These are phyloP conservation scores for Bryoglossum gracile DNA, from an alignment of 495 filamentous ascomycete species.

Conservation along the genomic window DNA sequence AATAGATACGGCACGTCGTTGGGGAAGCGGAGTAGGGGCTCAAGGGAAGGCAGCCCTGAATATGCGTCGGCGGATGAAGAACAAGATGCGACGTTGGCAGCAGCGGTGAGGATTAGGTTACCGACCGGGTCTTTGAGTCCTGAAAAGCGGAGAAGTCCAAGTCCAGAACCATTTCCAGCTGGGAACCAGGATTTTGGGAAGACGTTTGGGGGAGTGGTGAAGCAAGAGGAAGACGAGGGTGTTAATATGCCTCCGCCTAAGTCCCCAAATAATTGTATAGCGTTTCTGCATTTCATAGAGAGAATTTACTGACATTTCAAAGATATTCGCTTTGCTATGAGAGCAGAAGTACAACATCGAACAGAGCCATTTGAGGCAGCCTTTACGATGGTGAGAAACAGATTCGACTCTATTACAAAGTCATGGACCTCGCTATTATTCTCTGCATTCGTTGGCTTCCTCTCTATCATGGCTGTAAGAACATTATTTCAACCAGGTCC, in stretches of 20 bases:
- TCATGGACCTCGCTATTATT: constrained; percentile 59
- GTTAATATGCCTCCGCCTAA: constrained; percentile 9
- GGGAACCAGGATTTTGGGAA: constrained; percentile 16
- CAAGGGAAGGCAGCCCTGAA: constrained; percentile 24
- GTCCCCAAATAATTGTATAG: constrained; percentile 26
- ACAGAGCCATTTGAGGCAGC: constrained; percentile 75
- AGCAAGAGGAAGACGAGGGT: constrained; percentile 11
- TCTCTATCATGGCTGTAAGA: constrained; percentile 54
- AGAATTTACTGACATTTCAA: too few species aligned
- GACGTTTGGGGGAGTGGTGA: constrained; percentile 17
- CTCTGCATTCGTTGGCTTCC: constrained; percentile 44
- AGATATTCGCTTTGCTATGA: constrained; percentile 83
- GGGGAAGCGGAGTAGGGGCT: constrained; percentile 22
- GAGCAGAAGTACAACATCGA: constrained; percentile 80
- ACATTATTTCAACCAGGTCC: constrained; percentile 59
- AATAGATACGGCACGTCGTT: constrained; percentile 24
- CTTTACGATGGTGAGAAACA: constrained; percentile 53
- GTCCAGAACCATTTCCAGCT: constrained; percentile 26
- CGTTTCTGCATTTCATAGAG: constrained; percentile 11
- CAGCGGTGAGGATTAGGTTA: constrained; percentile 42
- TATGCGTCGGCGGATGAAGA: constrained; percentile 26
- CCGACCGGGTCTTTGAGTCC: constrained; percentile 44
- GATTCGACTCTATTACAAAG: constrained; percentile 48
- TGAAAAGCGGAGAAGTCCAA: constrained; percentile 42
- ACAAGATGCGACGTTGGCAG: constrained; percentile 37